Percentiles rank a stretch among this genome's conserved stretches.
These are phyloP conservation scores for Ganoderma meredithae DNA, from an alignment of 1,284 basidiomycete genomes.

Conservation along the genomic window DNA sequence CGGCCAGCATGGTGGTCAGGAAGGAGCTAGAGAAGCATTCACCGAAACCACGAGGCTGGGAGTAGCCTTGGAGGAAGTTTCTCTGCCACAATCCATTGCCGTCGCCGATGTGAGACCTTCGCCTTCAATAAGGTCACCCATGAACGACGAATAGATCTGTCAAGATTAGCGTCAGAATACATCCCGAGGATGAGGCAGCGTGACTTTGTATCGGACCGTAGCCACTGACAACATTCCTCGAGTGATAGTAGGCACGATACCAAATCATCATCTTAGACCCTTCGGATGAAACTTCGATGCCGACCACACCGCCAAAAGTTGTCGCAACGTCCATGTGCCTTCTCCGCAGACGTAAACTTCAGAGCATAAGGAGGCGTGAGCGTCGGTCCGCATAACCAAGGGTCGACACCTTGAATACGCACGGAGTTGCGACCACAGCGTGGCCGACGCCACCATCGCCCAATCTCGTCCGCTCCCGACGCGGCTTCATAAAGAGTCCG, in stretches of 20 bases:
- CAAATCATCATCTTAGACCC: background rate
- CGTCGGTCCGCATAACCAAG: background rate
- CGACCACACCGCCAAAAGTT: background rate
- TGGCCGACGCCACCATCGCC: background rate
- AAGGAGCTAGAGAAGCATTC: background rate
- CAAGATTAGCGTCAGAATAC: background rate
- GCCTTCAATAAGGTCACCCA: background rate
- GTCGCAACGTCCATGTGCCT: background rate
- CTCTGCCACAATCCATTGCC: background rate
- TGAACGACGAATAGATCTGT: background rate
- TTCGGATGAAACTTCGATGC: background rate
- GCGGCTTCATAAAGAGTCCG: background rate
- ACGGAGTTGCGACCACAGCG: background rate
- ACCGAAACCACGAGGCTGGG: background rate
- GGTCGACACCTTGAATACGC: background rate
- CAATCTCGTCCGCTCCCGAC: background rate
- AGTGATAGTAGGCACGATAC: background rate
- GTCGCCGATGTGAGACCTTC: background rate
- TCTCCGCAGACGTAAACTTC: background rate
- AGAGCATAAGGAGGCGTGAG: background rate
- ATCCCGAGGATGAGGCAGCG: background rate
- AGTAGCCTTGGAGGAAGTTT: background rate
- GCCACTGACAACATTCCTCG: background rate
- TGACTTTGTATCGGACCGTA: background rate
- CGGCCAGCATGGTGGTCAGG: slow-evolving; percentile 9